These are phyloP conservation scores for Aphanomyces cochlioides DNA, from an alignment of 352 stramenopile genomes.

Conservation along the genomic window DNA sequence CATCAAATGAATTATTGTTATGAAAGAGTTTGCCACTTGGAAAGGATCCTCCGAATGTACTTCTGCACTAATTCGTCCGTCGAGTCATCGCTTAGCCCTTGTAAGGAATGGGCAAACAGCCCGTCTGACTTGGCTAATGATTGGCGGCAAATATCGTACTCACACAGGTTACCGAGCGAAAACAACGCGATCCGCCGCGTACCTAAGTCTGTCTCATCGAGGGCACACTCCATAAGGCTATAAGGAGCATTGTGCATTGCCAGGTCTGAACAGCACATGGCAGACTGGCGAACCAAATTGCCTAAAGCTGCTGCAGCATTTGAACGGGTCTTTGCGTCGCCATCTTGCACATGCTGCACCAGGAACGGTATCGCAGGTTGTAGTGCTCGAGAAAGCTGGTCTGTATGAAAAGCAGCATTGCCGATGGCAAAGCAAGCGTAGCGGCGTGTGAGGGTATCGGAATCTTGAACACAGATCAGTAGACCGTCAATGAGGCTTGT, in stretches of 20 bases:
- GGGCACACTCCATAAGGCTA: conserved; percentile 67
- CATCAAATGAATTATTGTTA: too few relatives aligned
- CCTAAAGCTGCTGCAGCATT: conserved; percentile 90
- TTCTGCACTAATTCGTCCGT: conserved; percentile 58
- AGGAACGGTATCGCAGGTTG: conserved; percentile 59
- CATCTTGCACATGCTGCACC: conserved; percentile 58
- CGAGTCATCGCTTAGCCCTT: conserved; percentile 58
- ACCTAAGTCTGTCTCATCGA: conserved; percentile 52
- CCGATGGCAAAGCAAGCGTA: conserved; percentile 94
- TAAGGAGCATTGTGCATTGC: conserved; percentile 53
- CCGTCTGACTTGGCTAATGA: conserved; percentile 44
- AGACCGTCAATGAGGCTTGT: conserved; percentile 57
- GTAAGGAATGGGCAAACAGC: conserved; percentile 43
- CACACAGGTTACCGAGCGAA: conserved; percentile 87
- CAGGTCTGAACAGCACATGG: conserved; percentile 63
- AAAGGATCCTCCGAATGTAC: conserved; percentile 65
- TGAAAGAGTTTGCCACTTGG: conserved; percentile 33
- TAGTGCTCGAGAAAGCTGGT: conserved; percentile 68
- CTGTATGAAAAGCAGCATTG: conserved; percentile 90
- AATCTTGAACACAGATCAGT: conserved; percentile 53
- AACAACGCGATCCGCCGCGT: conserved; percentile 87
- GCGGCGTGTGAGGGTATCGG: conserved; percentile 79
- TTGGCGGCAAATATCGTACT: conserved; percentile 68
- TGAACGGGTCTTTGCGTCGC: conserved; percentile 88
- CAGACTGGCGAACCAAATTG: conserved; percentile 90